These are phyloP conservation scores for Ambrosia artemisiifolia DNA, from an alignment of 129 eudicot genomes.

Conservation along the genomic window DNA sequence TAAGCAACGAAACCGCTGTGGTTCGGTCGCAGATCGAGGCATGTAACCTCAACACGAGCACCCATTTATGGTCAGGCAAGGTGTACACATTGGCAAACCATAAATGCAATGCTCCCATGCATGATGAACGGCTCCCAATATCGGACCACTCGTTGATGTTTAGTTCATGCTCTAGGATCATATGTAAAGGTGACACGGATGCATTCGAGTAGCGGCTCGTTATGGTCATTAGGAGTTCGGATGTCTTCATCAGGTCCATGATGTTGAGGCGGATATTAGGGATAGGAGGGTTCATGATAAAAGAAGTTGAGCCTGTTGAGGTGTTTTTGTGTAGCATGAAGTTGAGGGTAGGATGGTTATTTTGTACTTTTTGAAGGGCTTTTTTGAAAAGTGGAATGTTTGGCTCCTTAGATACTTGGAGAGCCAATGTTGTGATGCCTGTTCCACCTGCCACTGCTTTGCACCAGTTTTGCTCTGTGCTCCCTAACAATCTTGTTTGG, in stretches of 20 bases:
- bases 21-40: slow-evolving; percentile 51
- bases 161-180: slow-evolving; percentile 48
- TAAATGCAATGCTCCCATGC: slow-evolving; percentile 31
- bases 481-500: slow-evolving; percentile 34
- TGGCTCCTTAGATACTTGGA: slow-evolving; percentile 43
- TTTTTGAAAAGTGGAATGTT: slow-evolving; percentile 28
- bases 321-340: slow-evolving; percentile 47
- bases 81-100: slow-evolving; percentile 39
- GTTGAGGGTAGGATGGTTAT: slow-evolving; percentile 51
- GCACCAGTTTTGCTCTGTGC: slow-evolving; percentile 49
- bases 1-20: slow-evolving; percentile 47
- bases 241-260: slow-evolving; percentile 22
- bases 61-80: slow-evolving; percentile 37
- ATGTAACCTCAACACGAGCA: slow-evolving; percentile 41
- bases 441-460: slow-evolving; percentile 47
- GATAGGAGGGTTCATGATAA: slow-evolving; percentile 33
- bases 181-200: slow-evolving; percentile 32
- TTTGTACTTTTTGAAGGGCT: slow-evolving; percentile 45
- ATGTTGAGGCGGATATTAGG: slow-evolving; percentile 26
- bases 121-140: not conserved
- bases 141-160: slow-evolving; percentile 44
- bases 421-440: slow-evolving; percentile 45
- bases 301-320: slow-evolving; percentile 29
- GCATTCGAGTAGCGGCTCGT: not conserved
- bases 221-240: slow-evolving; percentile 36